Base-by-base conservation (phyloP, 768 basidiomycete genomes). In the Arthromyces matolae region DNA sequence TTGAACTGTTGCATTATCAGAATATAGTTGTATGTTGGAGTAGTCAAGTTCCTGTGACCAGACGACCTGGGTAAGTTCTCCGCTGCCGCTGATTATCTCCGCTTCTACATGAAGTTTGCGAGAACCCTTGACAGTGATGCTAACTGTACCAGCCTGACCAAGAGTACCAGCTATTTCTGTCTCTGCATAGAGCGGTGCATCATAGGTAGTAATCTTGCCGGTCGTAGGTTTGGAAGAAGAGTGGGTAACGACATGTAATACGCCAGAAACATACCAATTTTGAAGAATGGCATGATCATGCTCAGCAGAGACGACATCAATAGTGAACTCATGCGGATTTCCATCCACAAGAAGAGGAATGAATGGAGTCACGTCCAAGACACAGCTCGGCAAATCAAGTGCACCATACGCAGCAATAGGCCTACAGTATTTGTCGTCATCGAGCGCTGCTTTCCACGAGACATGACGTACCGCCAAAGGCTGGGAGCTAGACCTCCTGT, bases 251-350 rank as follows among this genome's bases (percentile, higher is more conserved):
- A 87, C 81, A 60, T 90, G 86, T 5, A 91, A 63, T 4, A 71
- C 54, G 1, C 85, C 89, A 3, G 86, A 87, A 22, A 89, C 79
- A 58, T 79, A 86, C 89, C 89, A 91, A 59, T 89, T 89, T 51
- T 78, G 72, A 42, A 84, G 75, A 57, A 85, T 79, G n/a, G 71
- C 65, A 49, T 83, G 84, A 56, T 83, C 72, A 6, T 55, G 51
- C 61, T 91, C 84, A 14, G 82, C 81, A 4, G 88, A 88, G 18
- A 72, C 77, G 34, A 91, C 82, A 57, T 92, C 83, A 34, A 93
- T 71, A 43, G 81, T 77, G 58, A 91, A 75, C 37, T 71, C 81
- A 62, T 90, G 90, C 18, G 81, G 69, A n/a, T 76, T 62, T 3
- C 83, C 82, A 47, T 87, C 86, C 0, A 81, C 73, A 28, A 91